Conservation (phyloP, 495 filamentous ascomycete genomes). For the Cenococcum geophilum region DNA sequence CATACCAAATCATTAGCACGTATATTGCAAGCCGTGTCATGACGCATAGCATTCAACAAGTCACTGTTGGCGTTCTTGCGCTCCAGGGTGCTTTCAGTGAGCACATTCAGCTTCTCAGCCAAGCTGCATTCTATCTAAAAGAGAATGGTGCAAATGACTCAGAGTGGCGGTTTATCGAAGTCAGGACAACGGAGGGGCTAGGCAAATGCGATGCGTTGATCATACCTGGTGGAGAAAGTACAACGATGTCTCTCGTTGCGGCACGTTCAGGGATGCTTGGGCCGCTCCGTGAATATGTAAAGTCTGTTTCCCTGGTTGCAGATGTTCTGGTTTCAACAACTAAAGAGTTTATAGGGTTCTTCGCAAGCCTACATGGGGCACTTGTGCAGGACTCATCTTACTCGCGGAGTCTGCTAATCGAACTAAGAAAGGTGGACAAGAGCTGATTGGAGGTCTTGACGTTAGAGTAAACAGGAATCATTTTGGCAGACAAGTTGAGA, state of each 20-base stretch:
- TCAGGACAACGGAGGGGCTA: conserved; percentile 70
- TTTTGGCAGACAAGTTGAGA: conserved; percentile 90
- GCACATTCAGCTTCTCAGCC: conserved; percentile 69
- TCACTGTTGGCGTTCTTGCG: conserved; percentile 80
- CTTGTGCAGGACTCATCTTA: conserved; percentile 89
- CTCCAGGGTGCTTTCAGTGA: conserved; percentile 92
- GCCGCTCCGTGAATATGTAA: conserved; percentile 85
- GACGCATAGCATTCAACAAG: not conserved
- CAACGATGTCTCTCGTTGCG: conserved; percentile 85
- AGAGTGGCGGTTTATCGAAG: conserved; percentile 64
- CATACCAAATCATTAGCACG: not conserved
- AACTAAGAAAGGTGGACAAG: conserved; percentile 86
- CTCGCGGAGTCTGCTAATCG: conserved; percentile 82
- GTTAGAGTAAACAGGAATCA: conserved; percentile 92
- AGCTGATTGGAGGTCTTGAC: conserved; percentile 86
- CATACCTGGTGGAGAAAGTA: conserved; percentile 92
- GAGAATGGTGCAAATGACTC: conserved; percentile 17
- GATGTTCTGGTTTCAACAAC: conserved; percentile 5
- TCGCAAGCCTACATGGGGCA: conserved; percentile 88
- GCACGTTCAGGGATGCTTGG: conserved; percentile 72
- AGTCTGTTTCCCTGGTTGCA: conserved; percentile 50
- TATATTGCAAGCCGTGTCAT: not conserved
- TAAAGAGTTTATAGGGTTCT: conserved; percentile 42
- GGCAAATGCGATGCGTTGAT: conserved; percentile 72
- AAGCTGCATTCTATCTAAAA: conserved; percentile 49